phyloP scores from a whole-genome alignment of 129 eudicot species.

The Saussurea involucrata region DNA sequence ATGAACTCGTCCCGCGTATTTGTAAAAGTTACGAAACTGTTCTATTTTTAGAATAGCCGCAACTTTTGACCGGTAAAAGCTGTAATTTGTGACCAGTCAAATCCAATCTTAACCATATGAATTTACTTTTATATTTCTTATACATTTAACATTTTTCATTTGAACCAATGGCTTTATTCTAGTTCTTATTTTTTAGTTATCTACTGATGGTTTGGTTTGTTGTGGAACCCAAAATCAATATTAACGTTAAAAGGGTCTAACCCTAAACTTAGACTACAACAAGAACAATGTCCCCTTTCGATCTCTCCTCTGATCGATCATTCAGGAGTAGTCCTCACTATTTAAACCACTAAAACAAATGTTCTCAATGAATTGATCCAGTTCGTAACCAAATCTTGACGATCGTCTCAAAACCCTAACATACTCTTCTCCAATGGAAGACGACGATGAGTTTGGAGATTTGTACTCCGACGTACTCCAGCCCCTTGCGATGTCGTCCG shows the following conservation, averaged over 20 bases:
- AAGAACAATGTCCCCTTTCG: neutral
- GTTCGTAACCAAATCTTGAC: neutral
- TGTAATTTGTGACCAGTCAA: no score
- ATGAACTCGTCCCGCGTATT: no score
- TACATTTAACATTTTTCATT: no score
- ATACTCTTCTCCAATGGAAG: slow-evolving; percentile 55
- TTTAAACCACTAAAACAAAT: neutral
- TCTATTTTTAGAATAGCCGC: no score
- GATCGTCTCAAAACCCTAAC: slow-evolving; percentile 21
- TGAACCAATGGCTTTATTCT: no score
- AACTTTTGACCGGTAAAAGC: no score
- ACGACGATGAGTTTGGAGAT: slow-evolving; percentile 99
- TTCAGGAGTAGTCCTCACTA: neutral
- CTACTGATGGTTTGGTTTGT: no score
- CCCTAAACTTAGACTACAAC: neutral
- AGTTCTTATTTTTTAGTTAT: no score
- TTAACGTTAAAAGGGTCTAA: neutral
- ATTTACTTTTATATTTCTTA: no score
- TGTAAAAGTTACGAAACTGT: no score
- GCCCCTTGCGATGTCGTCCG: slow-evolving; percentile 38
- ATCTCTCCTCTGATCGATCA: neutral
- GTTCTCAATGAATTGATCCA: neutral
- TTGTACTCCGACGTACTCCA: slow-evolving; percentile 86
- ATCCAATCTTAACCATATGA: no score
- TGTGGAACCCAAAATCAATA: no score